Percentiles rank a stretch among this genome's conserved stretches.
phyloP scores from a whole-genome alignment of 768 basidiomycete species.

The Tephrocybe sp. region DNA sequence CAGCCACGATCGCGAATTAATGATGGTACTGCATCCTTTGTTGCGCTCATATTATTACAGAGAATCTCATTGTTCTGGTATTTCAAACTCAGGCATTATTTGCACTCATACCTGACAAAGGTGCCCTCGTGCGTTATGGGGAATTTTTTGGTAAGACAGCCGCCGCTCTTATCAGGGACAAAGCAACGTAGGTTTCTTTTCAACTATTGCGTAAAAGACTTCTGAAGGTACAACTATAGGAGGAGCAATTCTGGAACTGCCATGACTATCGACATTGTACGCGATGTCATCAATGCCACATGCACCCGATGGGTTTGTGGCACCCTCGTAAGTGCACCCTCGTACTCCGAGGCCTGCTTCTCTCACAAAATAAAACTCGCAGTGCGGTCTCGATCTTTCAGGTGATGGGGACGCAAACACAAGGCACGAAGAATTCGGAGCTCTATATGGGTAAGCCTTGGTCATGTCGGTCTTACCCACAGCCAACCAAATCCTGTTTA shows the following conservation, averaged over 20 bases:
- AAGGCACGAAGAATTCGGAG: constrained; percentile 16
- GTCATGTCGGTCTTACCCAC: neutral
- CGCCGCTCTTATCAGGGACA: constrained; percentile 11
- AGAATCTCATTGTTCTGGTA: neutral
- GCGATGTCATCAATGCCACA: constrained; percentile 24
- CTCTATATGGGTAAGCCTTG: constrained; percentile 17
- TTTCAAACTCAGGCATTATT: constrained; percentile 17
- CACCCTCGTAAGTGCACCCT: constrained; percentile 20
- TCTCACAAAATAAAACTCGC: neutral
- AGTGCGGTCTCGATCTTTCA: constrained; percentile 12
- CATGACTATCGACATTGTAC: constrained; percentile 20
- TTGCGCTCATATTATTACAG: neutral
- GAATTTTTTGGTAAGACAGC: constrained; percentile 17
- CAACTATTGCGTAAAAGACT: neutral
- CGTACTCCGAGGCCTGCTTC: neutral
- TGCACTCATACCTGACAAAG: constrained; percentile 19
- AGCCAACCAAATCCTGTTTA: neutral
- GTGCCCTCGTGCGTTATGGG: constrained; percentile 15
- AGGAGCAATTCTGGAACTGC: constrained; percentile 4
- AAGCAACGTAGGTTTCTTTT: constrained; percentile 3
- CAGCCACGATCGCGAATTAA: constrained; percentile 22
- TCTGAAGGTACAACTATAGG: constrained; percentile 5
- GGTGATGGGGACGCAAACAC: neutral
- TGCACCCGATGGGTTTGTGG: constrained; percentile 28
- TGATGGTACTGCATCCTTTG: constrained; percentile 15